phyloP scores from a whole-genome alignment of 2,329 filamentous ascomycete genomes.

The Dothistroma pini region DNA sequence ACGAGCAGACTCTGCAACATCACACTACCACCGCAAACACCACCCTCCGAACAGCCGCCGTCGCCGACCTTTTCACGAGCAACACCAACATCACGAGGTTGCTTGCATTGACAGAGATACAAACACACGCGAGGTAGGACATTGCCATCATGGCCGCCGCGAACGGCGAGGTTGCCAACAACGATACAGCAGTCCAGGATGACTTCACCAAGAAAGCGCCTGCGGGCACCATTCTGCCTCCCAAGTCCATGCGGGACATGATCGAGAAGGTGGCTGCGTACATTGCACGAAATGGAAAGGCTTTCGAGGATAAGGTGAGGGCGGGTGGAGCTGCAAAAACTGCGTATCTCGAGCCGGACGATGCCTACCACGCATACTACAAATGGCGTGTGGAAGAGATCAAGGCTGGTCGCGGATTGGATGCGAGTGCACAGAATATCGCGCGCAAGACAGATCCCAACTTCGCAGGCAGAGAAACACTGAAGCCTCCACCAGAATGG shows the following conservation, averaged over 20 bases:
- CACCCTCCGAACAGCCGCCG: not conserved
- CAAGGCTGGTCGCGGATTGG: constrained; percentile 75
- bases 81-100: not conserved
- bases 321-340: constrained; percentile 88
- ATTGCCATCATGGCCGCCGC: constrained; percentile 30
- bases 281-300: constrained; percentile 63
- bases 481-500: constrained; percentile 80
- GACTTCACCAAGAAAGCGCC: constrained; percentile 72
- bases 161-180: constrained; percentile 24
- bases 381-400: constrained; percentile 87
- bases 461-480: constrained; percentile 62
- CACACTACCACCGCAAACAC: not conserved
- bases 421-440: constrained; percentile 46
- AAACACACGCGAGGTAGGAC: constrained; percentile 4
- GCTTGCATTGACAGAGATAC: not conserved
- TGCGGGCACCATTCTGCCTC: constrained; percentile 79
- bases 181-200: constrained; percentile 25
- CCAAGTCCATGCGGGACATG: constrained; percentile 73
- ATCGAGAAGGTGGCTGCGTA: constrained; percentile 96
- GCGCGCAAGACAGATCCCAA: constrained; percentile 30
- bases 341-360: constrained; percentile 73
- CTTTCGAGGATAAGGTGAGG: constrained; percentile 79
- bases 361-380: constrained; percentile 87
- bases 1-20: not conserved
- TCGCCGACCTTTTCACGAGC: not conserved